A percentile compares a stretch with the other conserved stretches of the same genome.
Evolutionary conservation across 208 protist species (phyloP).

Genomic region (Trypanosoma melophagium): DNA sequence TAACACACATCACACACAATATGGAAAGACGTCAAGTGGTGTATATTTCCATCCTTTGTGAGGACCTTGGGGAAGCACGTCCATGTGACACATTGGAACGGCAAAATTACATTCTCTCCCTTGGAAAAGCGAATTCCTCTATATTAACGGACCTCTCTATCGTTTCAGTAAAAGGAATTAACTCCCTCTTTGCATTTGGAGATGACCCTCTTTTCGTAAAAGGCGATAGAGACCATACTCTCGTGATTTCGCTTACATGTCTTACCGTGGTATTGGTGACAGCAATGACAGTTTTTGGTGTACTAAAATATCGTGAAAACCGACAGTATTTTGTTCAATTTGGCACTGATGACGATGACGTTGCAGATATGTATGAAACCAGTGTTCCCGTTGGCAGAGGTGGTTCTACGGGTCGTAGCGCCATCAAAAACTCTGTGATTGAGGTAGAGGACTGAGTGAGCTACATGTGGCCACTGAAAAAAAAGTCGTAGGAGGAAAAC

Average conservation of each 20-base stretch:
- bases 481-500: slow-evolving; percentile 8
- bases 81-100: slow-evolving; percentile 56
- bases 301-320: slow-evolving; percentile 66
- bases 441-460: slow-evolving; percentile 52
- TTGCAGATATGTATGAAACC: slow-evolving; percentile 80
- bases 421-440: slow-evolving; percentile 58
- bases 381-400: not conserved
- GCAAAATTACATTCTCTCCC: slow-evolving; percentile 57
- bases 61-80: slow-evolving; percentile 28
- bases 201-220: slow-evolving; percentile 31
- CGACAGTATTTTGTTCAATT: slow-evolving; percentile 81
- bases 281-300: slow-evolving; percentile 46
- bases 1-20: slow-evolving; percentile 39
- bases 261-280: slow-evolving; percentile 29
- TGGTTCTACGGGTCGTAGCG: not conserved
- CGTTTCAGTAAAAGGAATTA: slow-evolving; percentile 28
- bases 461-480: not conserved
- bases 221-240: slow-evolving; percentile 1
- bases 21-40: slow-evolving; percentile 33
- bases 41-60: slow-evolving; percentile 61
- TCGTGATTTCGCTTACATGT: slow-evolving; percentile 32
- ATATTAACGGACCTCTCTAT: slow-evolving; percentile 27
- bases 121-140: slow-evolving; percentile 19
- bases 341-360: slow-evolving; percentile 58
- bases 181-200: slow-evolving; percentile 35